Conservation (phyloP, 176 grass and related monocot genomes). For the Zoysia japonica region DNA sequence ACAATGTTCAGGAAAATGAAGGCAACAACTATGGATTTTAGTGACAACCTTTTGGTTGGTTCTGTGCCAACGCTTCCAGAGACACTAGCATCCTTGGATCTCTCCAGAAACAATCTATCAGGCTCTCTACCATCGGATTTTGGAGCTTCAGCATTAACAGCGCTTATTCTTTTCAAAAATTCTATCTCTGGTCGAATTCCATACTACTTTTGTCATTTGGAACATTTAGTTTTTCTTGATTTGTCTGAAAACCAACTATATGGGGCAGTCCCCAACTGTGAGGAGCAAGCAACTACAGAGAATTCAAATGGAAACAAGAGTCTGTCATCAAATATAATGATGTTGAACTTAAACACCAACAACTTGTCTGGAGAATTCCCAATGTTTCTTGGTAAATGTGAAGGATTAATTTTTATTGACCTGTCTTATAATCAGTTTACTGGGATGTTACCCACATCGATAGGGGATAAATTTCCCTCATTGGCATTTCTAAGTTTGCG, state of each 20-base stretch:
- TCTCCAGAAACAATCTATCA: slow-evolving; percentile 11
- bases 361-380: background rate
- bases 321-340: background rate
- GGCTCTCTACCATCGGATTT: background rate
- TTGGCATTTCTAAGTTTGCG: slow-evolving; percentile 30
- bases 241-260: background rate
- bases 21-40: background rate
- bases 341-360: background rate
- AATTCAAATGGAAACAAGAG: background rate
- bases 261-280: background rate
- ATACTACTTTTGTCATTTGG: background rate
- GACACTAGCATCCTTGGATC: background rate
- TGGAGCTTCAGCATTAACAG: background rate
- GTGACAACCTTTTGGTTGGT: slow-evolving; percentile 6
- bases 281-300: background rate
- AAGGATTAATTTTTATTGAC: background rate
- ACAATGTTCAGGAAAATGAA: background rate
- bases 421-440: background rate
- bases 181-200: slow-evolving; percentile 6
- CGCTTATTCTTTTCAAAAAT: slow-evolving; percentile 3
- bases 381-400: background rate
- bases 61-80: background rate
- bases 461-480: slow-evolving; percentile 15
- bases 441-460: background rate
- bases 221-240: background rate